These are phyloP conservation scores for Russula sp. DNA, from an alignment of 768 basidiomycete genomes.

Conservation along the genomic window DNA sequence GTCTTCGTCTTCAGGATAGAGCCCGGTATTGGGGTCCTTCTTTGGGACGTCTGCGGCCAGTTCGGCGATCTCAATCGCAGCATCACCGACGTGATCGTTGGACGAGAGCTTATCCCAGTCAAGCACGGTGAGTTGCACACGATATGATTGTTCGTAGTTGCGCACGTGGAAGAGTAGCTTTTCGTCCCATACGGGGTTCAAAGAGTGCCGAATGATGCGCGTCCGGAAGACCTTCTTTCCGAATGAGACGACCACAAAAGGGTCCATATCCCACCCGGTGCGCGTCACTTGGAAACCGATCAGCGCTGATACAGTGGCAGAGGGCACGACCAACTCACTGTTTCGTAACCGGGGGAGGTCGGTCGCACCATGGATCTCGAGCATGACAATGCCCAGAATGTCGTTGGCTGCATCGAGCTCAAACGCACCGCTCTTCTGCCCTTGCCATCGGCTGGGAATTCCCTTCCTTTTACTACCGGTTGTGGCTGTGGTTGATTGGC, in stretches of 20 bases:
- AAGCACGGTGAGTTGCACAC: slow-evolving; percentile 74
- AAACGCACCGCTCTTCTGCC: slow-evolving; percentile 39
- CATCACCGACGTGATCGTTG: slow-evolving; percentile 87
- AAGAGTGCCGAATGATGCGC: slow-evolving; percentile 75
- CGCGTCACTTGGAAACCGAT: slow-evolving; percentile 55
- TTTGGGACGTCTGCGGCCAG: slow-evolving; percentile 47
- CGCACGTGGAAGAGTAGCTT: slow-evolving; percentile 94
- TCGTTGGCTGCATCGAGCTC: slow-evolving; percentile 71
- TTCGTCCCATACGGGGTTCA: slow-evolving; percentile 91
- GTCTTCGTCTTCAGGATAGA: slow-evolving; percentile 49
- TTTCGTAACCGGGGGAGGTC: slow-evolving; percentile 86
- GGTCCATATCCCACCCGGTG: slow-evolving; percentile 94
- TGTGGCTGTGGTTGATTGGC: slow-evolving; percentile 22
- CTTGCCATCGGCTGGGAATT: slow-evolving; percentile 38
- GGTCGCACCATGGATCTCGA: slow-evolving; percentile 80
- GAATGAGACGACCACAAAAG: slow-evolving; percentile 92
- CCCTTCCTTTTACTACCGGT: slow-evolving; percentile 33
- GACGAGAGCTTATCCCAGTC: slow-evolving; percentile 95
- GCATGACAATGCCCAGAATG: slow-evolving; percentile 89
- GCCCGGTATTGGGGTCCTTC: slow-evolving; percentile 46
- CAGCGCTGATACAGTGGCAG: not conserved
- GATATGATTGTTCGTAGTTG: slow-evolving; percentile 73
- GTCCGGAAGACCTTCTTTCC: slow-evolving; percentile 97
- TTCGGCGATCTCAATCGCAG: slow-evolving; percentile 60
- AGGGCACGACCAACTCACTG: slow-evolving; percentile 45